Conservation (phyloP, 1,139 yeast species). For the Yamadazyma mexicana region DNA sequence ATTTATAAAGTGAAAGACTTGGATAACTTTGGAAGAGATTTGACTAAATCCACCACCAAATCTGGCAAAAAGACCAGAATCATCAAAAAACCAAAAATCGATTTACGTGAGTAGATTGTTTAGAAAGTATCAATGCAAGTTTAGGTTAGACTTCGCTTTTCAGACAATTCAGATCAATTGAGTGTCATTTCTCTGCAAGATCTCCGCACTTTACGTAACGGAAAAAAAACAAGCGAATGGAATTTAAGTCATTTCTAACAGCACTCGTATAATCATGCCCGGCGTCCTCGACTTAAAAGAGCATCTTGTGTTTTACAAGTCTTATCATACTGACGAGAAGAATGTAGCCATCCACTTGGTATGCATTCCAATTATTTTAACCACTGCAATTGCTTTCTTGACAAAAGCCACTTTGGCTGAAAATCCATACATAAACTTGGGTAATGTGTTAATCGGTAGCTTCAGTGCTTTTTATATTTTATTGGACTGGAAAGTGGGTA, state of each 20-base stretch:
- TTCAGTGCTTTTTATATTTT: constrained; percentile 44
- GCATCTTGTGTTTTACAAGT: constrained; percentile 79
- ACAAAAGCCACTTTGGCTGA: constrained; percentile 20
- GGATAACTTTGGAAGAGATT: constrained; percentile 84
- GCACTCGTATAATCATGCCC: constrained; percentile 17
- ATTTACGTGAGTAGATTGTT: constrained; percentile 38
- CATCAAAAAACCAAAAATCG: constrained; percentile 57
- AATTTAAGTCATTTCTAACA: background rate
- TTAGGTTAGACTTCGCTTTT: no score
- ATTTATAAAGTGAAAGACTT: constrained; percentile 88
- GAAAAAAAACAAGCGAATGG: background rate
- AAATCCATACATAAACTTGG: constrained; percentile 42
- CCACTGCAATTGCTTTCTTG: constrained; percentile 49
- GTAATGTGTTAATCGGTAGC: constrained; percentile 28
- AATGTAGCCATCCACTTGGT: constrained; percentile 77
- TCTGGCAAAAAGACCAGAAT: constrained; percentile 43
- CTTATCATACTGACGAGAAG: constrained; percentile 68
- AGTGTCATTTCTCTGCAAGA: no score
- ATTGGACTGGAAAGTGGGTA: constrained; percentile 45
- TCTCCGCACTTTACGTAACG: no score
- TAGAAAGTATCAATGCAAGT: no score
- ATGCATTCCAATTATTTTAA: constrained; percentile 77
- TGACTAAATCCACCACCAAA: constrained; percentile 20
- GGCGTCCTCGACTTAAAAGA: constrained; percentile 52
- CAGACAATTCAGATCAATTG: no score